Evolutionary conservation across 352 stramenopile species (phyloP), one percentile per base, ranked within the genome.

Genomic region (Hyaloperonospora arabidopsidis): DNA sequence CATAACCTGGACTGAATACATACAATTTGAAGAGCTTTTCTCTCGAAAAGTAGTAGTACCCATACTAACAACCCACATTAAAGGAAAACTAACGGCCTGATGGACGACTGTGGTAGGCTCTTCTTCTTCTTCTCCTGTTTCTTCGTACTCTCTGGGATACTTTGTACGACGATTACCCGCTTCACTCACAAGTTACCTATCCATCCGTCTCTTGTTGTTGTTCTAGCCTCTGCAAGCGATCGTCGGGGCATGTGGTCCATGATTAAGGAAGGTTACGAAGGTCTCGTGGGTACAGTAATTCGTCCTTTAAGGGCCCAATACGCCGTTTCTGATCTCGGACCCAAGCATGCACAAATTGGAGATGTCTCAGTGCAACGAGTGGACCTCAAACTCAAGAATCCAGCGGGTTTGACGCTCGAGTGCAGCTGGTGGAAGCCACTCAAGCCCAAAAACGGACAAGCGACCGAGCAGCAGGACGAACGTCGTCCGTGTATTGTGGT

Each of bases 401-500:
- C 67, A 17, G 80, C 68, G 11, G 80, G 80, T 3, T 83, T 79
- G 45, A 85, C 79, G 18, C 71, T 91, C 66, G 76, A 93, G 53
- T 93, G 83, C 67, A 93, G 83, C 56, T 93, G 83, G 83, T 93
- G 83, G 83, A 88, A 89, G 61, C 72, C 75, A 5, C 72, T 72
- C 21, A 59, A 54, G 39, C 10, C 43, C 21, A 49, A 59, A 11
- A 48, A 29, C 15, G 53, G 18, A 12, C 21, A 54, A 18, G 19
- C 25, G 13, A 13, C 48, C 10, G 44, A 40, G n/a, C 18, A 59
- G 32, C 54, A 72, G 39, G 84, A 87, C 45, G 19, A 44, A 21
- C 38, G 15, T 15, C 61, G 58, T 0, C 79, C 82, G 49, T 93
- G 83, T 47, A 91, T 93, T 44, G 65, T 93, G 28, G 70, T 93